Evolutionary conservation across 352 stramenopile genomes (phyloP).

Genomic region (Sclerospora graminicola): DNA sequence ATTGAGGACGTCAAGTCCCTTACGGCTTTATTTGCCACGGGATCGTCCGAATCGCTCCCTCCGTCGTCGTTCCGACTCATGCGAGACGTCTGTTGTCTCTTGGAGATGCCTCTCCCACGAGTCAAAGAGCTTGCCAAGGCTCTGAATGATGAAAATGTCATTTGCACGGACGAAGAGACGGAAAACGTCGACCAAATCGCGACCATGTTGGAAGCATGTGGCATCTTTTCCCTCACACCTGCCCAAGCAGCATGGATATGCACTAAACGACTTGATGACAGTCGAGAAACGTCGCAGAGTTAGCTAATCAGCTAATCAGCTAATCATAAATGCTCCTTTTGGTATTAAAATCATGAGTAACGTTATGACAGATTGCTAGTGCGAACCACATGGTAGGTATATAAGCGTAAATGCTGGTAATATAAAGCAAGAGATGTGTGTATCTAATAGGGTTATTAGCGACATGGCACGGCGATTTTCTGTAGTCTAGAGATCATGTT

Average conservation of each 20-base stretch:
- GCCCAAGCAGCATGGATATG: conserved; percentile 33
- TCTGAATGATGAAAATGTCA: conserved; percentile 20
- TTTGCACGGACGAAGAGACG: not conserved
- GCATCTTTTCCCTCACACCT: conserved; percentile 35
- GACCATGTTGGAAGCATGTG: conserved; percentile 60
- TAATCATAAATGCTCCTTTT: too few species aligned
- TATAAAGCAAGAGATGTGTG: too few species aligned
- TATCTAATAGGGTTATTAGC: too few species aligned
- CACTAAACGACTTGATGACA: conserved; percentile 13
- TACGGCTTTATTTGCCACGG: conserved; percentile 22
- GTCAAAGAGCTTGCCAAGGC: conserved; percentile 35
- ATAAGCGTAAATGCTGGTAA: too few species aligned
- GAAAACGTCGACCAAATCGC: conserved; percentile 43
- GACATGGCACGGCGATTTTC: not conserved
- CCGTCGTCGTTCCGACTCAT: conserved; percentile 36
- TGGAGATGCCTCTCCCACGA: conserved; percentile 30
- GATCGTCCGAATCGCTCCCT: conserved; percentile 18
- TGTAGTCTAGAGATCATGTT: not conserved
- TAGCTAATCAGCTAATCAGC: too few species aligned
- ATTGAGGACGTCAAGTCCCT: conserved; percentile 28
- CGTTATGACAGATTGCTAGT: too few species aligned
- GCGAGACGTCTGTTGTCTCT: conserved; percentile 31
- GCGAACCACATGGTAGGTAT: too few species aligned
- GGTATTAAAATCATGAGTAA: too few species aligned
- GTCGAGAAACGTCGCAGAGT: not conserved